phyloP scores from a whole-genome alignment of 768 basidiomycete genomes.

The Lactarius hatsudake region DNA sequence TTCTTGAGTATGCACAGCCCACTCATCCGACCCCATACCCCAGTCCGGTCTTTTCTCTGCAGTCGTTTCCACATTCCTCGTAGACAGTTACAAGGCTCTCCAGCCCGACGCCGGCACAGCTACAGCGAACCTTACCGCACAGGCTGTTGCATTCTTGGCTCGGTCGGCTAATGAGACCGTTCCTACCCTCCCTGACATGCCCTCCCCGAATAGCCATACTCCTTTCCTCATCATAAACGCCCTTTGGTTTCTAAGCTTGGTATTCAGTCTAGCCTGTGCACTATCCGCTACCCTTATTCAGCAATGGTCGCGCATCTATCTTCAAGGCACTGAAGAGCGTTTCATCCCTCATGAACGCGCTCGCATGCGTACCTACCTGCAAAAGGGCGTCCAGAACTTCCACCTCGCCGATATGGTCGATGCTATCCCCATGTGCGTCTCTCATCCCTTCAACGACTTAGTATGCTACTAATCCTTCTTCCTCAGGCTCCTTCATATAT shows the following conservation, averaged over 20 bases:
- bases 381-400: constrained; percentile 18
- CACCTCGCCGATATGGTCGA: constrained; percentile 15
- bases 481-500: constrained; percentile 18
- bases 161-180: background rate
- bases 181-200: background rate
- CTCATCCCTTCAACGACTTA: background rate
- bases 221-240: constrained; percentile 19
- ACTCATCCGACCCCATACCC: background rate
- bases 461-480: background rate
- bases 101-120: constrained; percentile 1
- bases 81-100: constrained; percentile 17
- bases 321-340: constrained; percentile 15
- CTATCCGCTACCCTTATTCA: constrained; percentile 24
- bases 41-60: constrained; percentile 28
- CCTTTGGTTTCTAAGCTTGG: constrained; percentile 27
- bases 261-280: constrained; percentile 21
- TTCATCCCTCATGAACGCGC: constrained; percentile 15
- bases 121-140: constrained; percentile 11
- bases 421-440: constrained; percentile 14
- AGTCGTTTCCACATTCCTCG: constrained; percentile 20
- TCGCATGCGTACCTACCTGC: constrained; percentile 22
- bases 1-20: background rate
- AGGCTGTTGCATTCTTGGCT: background rate
- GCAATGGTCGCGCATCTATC: constrained; percentile 26
- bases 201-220: background rate